Percentiles rank a stretch among this genome's conserved stretches.
Conservation (phyloP, 768 basidiomycete species). For the Tylopilus cervinicoccineus region DNA sequence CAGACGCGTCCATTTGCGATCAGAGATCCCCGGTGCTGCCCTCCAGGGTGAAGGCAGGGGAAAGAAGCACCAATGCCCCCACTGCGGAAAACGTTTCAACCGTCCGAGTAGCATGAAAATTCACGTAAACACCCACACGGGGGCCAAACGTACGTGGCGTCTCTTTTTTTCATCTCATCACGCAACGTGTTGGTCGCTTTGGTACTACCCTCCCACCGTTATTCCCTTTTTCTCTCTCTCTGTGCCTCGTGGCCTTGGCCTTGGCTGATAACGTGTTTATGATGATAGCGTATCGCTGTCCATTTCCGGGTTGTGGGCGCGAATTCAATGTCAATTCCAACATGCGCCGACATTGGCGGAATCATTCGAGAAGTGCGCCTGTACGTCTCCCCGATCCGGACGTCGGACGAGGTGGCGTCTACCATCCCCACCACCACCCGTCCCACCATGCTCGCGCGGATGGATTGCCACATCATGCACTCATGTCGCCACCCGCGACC, state of each 20-base stretch:
- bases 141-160: constrained; percentile 34
- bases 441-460: constrained; percentile 11
- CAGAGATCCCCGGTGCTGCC: constrained; percentile 24
- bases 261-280: constrained; percentile 14
- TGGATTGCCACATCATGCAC: constrained; percentile 6
- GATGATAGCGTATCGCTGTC: constrained; percentile 67
- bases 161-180: constrained; percentile 6
- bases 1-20: constrained; percentile 28
- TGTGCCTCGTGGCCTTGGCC: not conserved
- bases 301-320: constrained; percentile 68
- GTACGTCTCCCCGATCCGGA: constrained; percentile 22
- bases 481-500: constrained; percentile 30
- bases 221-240: constrained; percentile 6
- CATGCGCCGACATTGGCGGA: constrained; percentile 77
- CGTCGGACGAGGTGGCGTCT: constrained; percentile 7
- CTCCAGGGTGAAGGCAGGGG: constrained; percentile 31
- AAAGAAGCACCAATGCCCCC: constrained; percentile 36
- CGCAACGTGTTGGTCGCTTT: constrained; percentile 23
- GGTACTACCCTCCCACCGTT: constrained; percentile 5
- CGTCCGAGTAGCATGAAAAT: constrained; percentile 40
- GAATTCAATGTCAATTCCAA: constrained; percentile 84
- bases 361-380: constrained; percentile 42
- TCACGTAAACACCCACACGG: constrained; percentile 41
- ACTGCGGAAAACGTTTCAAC: constrained; percentile 40
- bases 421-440: constrained; percentile 13